Base-by-base conservation (phyloP, 495 filamentous ascomycete species). In the Mytilinidion resinicola region DNA sequence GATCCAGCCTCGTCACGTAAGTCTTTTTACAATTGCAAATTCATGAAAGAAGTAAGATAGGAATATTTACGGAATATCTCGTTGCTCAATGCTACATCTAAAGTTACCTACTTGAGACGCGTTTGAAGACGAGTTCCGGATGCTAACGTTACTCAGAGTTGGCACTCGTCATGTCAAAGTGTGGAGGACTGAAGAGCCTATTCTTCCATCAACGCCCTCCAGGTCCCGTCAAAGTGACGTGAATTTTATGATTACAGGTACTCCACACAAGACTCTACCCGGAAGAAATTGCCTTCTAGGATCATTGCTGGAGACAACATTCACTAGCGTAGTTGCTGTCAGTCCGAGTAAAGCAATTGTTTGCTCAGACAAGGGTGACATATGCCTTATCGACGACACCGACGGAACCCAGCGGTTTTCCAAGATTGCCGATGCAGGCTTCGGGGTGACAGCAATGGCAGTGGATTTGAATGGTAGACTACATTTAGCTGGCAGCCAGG, bases 81-180 rank as follows among this genome's bases (percentile, higher is more conserved):
- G n/a, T 19, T 37, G 19, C n/a, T 30, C 25, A 30, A 30, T 30
- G 25, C 25, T 30, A 19, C 43, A 11, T 43, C 7, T 36, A 19
- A 35, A 41, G 41, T 43, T 43, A 4, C 41, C 17, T n/a, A 30
- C 25, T 30, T 30, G 25, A 30, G 25, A 30, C 25, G 6, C 25
- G 25, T 30, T 30, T 2, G 25, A 6, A 30, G 6, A 30, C 2
- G 25, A 2, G 25, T 30, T 30, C 56, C 63, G 8, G 20, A 53
- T 21, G 36, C 57, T 80, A 47, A 63, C 44, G 4, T 11, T 48
- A 35, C 25, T 30, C 46, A 91, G 85, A 33, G 79, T 89, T 25
- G 93, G 93, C 15, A 87, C 91, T 44, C 83, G 93, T 51, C 91
- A 96, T 76, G 83, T 96, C 64, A 98, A 97, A 70, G 81, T 95